Conservation (phyloP, 306 rosid genomes). For the Mimosa bimucronata region DNA sequence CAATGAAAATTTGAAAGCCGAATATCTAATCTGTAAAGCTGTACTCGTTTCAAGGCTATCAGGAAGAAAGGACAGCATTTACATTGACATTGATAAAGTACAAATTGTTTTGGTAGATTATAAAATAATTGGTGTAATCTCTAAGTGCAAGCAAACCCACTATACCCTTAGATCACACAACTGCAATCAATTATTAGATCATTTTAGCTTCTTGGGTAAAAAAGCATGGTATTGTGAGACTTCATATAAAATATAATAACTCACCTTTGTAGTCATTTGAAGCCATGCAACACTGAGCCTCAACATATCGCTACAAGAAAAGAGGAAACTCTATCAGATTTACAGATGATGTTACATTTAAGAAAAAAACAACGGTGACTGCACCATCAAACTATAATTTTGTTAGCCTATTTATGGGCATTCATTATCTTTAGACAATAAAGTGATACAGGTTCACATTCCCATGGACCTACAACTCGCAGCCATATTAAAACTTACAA, state of each 20-base stretch:
- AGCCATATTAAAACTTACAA: neutral
- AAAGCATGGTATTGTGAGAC: conserved; percentile 24
- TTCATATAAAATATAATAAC: conserved; percentile 30
- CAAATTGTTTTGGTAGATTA: neutral
- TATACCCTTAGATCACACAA: conserved; percentile 20
- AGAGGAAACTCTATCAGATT: conserved; percentile 27
- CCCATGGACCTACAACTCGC: neutral
- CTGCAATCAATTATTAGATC: conserved; percentile 17
- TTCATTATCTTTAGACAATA: conserved; percentile 3
- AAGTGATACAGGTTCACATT: neutral
- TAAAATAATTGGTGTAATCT: neutral
- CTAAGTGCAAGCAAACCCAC: neutral
- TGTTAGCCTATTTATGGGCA: conserved; percentile 8
- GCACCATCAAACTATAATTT: conserved; percentile 1
- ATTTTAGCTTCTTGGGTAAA: conserved; percentile 23
- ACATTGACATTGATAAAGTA: neutral
- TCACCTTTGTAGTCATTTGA: conserved; percentile 95
- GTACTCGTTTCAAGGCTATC: neutral
- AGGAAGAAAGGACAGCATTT: conserved; percentile 15
- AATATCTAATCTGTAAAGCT: neutral
- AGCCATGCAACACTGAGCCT: conserved; percentile 93
- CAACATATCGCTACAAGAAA: conserved; percentile 85
- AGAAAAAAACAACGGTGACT: conserved; percentile 1
- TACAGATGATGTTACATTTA: conserved; percentile 3
- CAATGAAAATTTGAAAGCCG: neutral